A percentile compares a stretch with the other conserved stretches of the same genome.
Evolutionary conservation across 768 basidiomycete genomes (phyloP).

Genomic region (Xanthoconium purpureum): DNA sequence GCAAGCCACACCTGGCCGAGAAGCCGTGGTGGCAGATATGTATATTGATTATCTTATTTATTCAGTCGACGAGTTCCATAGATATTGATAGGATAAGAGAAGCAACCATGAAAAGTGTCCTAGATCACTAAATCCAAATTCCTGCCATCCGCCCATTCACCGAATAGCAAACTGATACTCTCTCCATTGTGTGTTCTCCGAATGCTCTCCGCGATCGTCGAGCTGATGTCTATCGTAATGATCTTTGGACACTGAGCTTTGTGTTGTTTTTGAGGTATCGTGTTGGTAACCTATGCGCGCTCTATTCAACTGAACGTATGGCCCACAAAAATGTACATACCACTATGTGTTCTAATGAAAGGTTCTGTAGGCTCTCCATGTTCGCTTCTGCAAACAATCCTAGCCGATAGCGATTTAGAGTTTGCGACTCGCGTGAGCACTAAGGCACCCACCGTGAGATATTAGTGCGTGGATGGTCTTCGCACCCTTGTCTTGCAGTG

Average conservation of each 20-base stretch:
- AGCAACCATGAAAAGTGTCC: background rate
- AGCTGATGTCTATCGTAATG: slow-evolving; percentile 84
- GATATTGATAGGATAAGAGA: background rate
- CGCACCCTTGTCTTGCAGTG: slow-evolving; percentile 88
- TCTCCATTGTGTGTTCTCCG: slow-evolving; percentile 93
- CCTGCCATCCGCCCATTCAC: slow-evolving; percentile 65
- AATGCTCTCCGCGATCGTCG: slow-evolving; percentile 93
- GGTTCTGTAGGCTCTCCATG: slow-evolving; percentile 59
- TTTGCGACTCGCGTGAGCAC: slow-evolving; percentile 1
- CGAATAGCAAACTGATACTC: slow-evolving; percentile 85
- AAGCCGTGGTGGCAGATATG: too few species aligned
- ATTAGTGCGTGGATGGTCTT: slow-evolving; percentile 82
- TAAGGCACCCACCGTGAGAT: slow-evolving; percentile 70
- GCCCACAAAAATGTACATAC: slow-evolving; percentile 42
- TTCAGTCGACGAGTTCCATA: too few species aligned
- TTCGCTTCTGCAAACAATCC: slow-evolving; percentile 79
- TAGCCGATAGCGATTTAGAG: slow-evolving; percentile 28
- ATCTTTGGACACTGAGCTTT: slow-evolving; percentile 66
- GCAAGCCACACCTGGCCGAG: too few species aligned
- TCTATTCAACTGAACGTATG: slow-evolving; percentile 35
- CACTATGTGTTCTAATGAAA: slow-evolving; percentile 84
- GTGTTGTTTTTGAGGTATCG: slow-evolving; percentile 81
- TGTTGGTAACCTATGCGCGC: slow-evolving; percentile 78
- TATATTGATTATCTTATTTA: too few species aligned
- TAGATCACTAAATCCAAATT: slow-evolving; percentile 30